These are phyloP conservation scores for Jackrogersella multiformis DNA, from an alignment of 495 filamentous ascomycete species.

Conservation along the genomic window DNA sequence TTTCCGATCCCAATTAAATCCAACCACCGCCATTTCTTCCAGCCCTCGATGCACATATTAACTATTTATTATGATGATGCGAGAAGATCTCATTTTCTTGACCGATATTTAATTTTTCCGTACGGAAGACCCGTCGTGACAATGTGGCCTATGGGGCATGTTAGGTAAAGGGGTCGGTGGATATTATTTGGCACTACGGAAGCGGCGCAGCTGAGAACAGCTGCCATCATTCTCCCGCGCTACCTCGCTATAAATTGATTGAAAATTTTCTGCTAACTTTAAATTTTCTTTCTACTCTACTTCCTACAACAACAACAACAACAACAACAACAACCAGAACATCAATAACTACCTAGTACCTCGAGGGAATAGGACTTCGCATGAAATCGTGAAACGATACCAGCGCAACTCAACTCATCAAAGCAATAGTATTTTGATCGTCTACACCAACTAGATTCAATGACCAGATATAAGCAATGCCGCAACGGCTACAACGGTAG, in stretches of 20 bases:
- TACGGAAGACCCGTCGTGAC: background rate
- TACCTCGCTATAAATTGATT: background rate
- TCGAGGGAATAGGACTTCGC: too few relatives aligned
- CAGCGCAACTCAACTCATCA: too few relatives aligned
- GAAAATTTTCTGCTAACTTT: constrained; percentile 1
- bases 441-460: background rate
- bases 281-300: background rate
- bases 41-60: background rate
- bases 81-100: background rate
- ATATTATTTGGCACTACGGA: background rate
- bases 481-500: background rate
- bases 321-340: background rate
- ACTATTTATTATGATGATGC: background rate
- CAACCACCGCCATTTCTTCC: background rate
- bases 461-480: background rate
- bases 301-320: background rate
- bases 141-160: background rate
- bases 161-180: background rate
- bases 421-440: background rate
- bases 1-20: background rate
- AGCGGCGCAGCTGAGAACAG: background rate
- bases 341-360: too few relatives aligned
- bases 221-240: background rate
- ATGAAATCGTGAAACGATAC: too few relatives aligned
- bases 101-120: background rate